Evolutionary conservation across 192 early-diverging fungal genomes (phyloP).

Genomic region (Linnemannia exigua): DNA sequence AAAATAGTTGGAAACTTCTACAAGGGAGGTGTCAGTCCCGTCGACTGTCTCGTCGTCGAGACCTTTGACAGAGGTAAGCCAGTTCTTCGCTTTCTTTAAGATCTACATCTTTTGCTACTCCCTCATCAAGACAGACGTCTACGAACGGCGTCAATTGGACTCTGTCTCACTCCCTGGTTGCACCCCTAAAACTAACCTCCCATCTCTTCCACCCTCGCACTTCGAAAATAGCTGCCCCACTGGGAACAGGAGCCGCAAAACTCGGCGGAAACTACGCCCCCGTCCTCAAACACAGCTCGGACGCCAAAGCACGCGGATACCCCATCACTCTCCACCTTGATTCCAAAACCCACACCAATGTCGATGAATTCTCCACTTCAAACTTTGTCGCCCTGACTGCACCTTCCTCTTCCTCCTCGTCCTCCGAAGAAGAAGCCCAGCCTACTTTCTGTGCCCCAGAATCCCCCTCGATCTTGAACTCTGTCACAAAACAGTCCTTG

Average conservation of each 20-base stretch:
- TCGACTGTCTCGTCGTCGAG: constrained; percentile 75
- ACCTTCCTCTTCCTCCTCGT: constrained; percentile 60
- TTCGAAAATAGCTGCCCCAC: constrained; percentile 57
- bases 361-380: constrained; percentile 85
- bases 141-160: no score
- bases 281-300: constrained; percentile 68
- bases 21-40: constrained; percentile 70
- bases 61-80: constrained; percentile 74
- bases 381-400: constrained; percentile 80
- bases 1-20: constrained; percentile 72
- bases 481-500: constrained; percentile 77
- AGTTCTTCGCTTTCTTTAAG: not conserved
- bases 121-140: not conserved
- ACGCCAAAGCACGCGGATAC: constrained; percentile 75
- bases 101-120: not conserved
- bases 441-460: constrained; percentile 78
- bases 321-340: constrained; percentile 82
- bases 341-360: constrained; percentile 68
- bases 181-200: not conserved
- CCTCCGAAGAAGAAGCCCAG: constrained; percentile 60
- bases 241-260: constrained; percentile 74
- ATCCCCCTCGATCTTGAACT: constrained; percentile 69
- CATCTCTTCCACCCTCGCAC: not conserved
- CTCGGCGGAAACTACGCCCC: constrained; percentile 84
- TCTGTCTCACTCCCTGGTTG: no score